Evolutionary conservation across 306 rosid genomes (phyloP), one percentile per base, ranked within the genome.

Genomic region (Coriaria nepalensis): DNA sequence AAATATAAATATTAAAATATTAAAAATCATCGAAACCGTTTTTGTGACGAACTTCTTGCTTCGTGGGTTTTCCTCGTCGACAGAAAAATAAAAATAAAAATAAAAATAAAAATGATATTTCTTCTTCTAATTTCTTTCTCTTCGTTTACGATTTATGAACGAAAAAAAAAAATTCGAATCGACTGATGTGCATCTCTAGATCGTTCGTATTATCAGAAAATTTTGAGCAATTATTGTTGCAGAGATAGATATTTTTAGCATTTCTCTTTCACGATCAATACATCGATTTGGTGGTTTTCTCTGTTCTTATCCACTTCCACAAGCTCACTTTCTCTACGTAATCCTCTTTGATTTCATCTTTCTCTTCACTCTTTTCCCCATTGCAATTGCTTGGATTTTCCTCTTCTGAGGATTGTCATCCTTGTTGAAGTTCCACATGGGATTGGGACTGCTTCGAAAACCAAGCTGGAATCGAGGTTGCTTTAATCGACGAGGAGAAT

Each of bases 361-460:
- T 6, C 7, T 38, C 10, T 38, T 38, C 41, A 38, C 10, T 38
- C 10, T 9, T 38, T 7, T 38, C 9, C 41, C 29, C 29, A 20
- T 20, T 20, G 29, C 29, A 3, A 20, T 20, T 20, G 29, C 29
- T 20, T 20, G 29, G 29, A 20, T 20, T 20, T 20, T 3, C 29
- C 29, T 20, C 29, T 1, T 20, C 29, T 20, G 29, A 20, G 29
- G 29, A 20, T 20, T 20, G 29, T 20, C 3, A 20, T 38, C 10
- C 41, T 37, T 35, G 39, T 40, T 8, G 43, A 40, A 8, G 52
- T 63, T 71, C 69, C 93, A 77, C 96, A 87, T 87, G 96, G 94
- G 96, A 82, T 79, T 86, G 79, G 73, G 70, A 73, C 59, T 68
- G 54, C 56, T 73, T 60, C 59, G 53, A 14, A 59, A 55, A 53